Evolutionary conservation across 345 rosid genomes (phyloP), one percentile per base, ranked within the genome.

Genomic region (Syzygium aromaticum): DNA sequence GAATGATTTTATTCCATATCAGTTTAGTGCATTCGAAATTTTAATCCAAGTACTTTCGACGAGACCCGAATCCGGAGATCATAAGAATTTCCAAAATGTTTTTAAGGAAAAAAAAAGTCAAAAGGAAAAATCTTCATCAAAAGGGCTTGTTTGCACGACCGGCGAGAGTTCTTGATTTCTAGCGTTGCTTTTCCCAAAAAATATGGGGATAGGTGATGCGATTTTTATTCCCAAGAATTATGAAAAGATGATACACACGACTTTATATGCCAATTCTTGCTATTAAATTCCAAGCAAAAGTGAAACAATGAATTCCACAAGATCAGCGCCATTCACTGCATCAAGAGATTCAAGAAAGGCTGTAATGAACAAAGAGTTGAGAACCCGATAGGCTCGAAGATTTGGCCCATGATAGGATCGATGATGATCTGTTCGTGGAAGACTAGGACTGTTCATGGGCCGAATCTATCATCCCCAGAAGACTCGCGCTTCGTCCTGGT

Each of bases 51-150:
- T 17, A 8, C 21, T 5, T 73, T 73, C 6, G 38, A 38, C 25
- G 19, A 33, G 3, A 73, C 11, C 11, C 7, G 0, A 73, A 33
- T 11, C 11, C 49, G 8, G 3, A 2, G 1, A 33, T 73, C 2
- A 4, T 73, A 73, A 10, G 49, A 33, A 33, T 33, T 73, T 33
- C 38, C 21, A 33, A 73, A 40, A 73, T 73, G 11, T 5, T 73
- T 38, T 1, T 4, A 33, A 73, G 21, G 14, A 33, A 33, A 73
- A 67, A 13, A 15, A 33, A 4, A 0, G 14, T 73, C 1, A 1
- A 17, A 17, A 11, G 3, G 3, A 17, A 17, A 5, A 21, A 17
- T 30, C 2, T 28, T 64, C 0, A 7, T 1, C 8, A 2, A 9
- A 73, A 9, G 7, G 25, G 12, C 14, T 73, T 19, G 5, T 4